Conservation (phyloP, 208 protist species). For the Trypanosoma cruzi region DNA sequence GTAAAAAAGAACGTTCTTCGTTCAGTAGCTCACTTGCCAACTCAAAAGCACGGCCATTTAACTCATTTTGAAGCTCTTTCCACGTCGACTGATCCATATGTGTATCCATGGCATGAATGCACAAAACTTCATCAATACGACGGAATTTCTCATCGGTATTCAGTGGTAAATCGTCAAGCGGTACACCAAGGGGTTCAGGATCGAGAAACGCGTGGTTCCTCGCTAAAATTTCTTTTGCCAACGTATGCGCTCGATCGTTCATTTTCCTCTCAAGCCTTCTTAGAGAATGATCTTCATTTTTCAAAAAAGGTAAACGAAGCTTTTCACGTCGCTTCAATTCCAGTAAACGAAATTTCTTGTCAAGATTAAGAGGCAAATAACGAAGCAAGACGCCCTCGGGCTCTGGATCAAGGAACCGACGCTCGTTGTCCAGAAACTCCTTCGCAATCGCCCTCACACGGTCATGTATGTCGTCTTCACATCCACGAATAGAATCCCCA, state of each 20-base stretch:
- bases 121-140: constrained; percentile 53
- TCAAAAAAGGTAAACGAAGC: neutral
- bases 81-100: constrained; percentile 42
- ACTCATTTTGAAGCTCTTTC: constrained; percentile 50
- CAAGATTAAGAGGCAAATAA: constrained; percentile 70
- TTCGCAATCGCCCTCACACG: constrained; percentile 66
- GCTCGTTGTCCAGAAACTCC: constrained; percentile 68
- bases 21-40: constrained; percentile 54
- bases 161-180: constrained; percentile 52
- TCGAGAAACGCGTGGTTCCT: constrained; percentile 58
- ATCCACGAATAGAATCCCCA: constrained; percentile 48
- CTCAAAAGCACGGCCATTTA: constrained; percentile 54
- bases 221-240: constrained; percentile 56
- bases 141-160: constrained; percentile 58
- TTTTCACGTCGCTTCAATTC: constrained; percentile 46
- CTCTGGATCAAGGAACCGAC: constrained; percentile 75
- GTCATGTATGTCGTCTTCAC: constrained; percentile 69
- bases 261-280: constrained; percentile 58
- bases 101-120: constrained; percentile 60
- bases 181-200: constrained; percentile 57
- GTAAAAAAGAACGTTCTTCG: constrained; percentile 65
- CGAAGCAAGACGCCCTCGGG: constrained; percentile 74
- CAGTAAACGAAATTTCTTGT: constrained; percentile 69
- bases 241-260: constrained; percentile 54
- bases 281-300: constrained; percentile 20